A percentile compares a stretch with the other conserved stretches of the same genome.
These are phyloP conservation scores for Metarhizium brunneum DNA, from an alignment of 2,329 filamentous ascomycete genomes.

Conservation along the genomic window DNA sequence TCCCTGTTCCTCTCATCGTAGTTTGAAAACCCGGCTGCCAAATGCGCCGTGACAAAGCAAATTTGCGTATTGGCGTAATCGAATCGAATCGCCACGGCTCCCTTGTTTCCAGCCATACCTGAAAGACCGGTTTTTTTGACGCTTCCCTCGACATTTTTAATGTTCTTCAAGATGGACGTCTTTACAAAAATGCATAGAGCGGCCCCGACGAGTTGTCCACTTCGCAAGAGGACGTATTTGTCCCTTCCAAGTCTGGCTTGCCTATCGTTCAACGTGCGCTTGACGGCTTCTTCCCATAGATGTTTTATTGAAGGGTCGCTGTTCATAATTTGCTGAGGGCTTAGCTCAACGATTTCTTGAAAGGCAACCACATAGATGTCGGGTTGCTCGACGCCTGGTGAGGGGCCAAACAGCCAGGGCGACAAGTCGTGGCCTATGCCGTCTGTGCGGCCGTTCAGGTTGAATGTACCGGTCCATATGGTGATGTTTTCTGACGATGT, in stretches of 20 bases:
- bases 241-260: constrained; percentile 57
- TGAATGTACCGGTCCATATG: constrained; percentile 86
- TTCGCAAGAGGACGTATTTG: constrained; percentile 81
- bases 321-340: constrained; percentile 98
- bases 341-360: constrained; percentile 96
- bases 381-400: constrained; percentile 52
- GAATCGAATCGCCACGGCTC: constrained; percentile 90
- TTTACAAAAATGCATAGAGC: constrained; percentile 88
- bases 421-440: constrained; percentile 74
- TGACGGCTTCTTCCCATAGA: constrained; percentile 78
- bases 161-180: constrained; percentile 62
- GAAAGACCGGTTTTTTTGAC: constrained; percentile 93
- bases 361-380: constrained; percentile 88
- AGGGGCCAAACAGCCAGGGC: constrained; percentile 69
- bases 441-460: constrained; percentile 79
- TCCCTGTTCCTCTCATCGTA: constrained; percentile 94
- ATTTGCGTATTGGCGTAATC: constrained; percentile 89
- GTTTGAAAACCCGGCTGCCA: constrained; percentile 92
- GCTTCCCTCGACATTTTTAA: constrained; percentile 95
- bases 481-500: constrained; percentile 65
- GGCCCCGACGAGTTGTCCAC: constrained; percentile 89
- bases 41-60: constrained; percentile 92
- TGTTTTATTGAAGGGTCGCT: constrained; percentile 82
- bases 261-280: constrained; percentile 63
- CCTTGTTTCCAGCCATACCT: constrained; percentile 96